Evolutionary conservation across 1,284 basidiomycete genomes (phyloP), one percentile per base, ranked within the genome.

Genomic region (Sparassis latifolia): DNA sequence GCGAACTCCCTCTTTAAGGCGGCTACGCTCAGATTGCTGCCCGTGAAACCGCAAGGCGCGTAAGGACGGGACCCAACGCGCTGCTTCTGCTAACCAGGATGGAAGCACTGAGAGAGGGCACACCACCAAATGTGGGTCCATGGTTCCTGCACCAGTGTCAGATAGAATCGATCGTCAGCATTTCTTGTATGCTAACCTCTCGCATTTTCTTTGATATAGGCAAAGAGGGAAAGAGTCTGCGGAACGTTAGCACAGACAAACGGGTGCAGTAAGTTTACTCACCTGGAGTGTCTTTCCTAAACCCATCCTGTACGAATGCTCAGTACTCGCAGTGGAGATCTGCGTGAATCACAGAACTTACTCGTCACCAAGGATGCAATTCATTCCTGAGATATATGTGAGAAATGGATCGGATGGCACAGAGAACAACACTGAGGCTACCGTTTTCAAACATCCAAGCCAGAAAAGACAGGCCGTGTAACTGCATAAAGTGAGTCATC

Each of bases 221-320:
- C 81, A 49, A 84, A 75, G 10, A 84, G 65, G 0, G 82, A 76
- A 1, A 84, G 66, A 1, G 82, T 83, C 74, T 82, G 44, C 10
- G 37, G 12, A 4, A 38, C 2, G 40, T 27, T 10, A 44, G 32
- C n/a, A 41, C 41, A 20, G 20, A 20, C 20, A 20, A 20, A 20
- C 5, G 39, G 2, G 32, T 47, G 20, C 33, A 35, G 3, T 3
- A 12, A 39, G 37, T 5, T 4, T 3, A 53, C 44, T n/a, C 55
- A 77, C 77, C 65, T 80, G 82, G 12, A 84, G 63, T 0, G 82
- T 84, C 58, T 84, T 84, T 12, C 82, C 81, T 4, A 84, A 72
- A 54, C 79, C 82, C 80, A 83, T 75, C 64, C 77, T 78, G 45
- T 6, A 30, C 5, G n/a, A n/a, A 32, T 29, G 50, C 10, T 52